Percentiles rank a stretch among this genome's conserved stretches.
Evolutionary conservation across 192 early-diverging fungal genomes (phyloP).

Genomic region (Kickxella alabastrina): DNA sequence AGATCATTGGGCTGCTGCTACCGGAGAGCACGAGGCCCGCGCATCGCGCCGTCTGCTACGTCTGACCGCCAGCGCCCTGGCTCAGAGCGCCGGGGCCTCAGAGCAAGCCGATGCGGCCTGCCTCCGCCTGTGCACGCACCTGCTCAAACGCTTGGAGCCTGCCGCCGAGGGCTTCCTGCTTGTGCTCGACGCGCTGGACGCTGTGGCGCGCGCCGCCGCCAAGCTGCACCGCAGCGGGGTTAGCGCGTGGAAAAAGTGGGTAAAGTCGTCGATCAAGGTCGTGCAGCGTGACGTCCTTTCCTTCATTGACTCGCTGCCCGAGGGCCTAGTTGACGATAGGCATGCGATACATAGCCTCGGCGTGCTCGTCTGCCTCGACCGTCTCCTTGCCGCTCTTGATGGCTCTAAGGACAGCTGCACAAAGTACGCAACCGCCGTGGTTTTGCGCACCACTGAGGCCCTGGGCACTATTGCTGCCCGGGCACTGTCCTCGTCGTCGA

Average conservation of each 20-base stretch:
- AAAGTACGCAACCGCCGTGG: background rate
- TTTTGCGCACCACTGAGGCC: background rate
- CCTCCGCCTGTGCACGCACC: conserved; percentile 14
- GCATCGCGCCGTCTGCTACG: conserved; percentile 13
- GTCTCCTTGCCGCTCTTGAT: too few species aligned
- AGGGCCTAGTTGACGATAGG: background rate
- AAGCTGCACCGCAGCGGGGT: conserved; percentile 1
- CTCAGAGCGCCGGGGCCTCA: conserved; percentile 10
- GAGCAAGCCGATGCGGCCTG: conserved; percentile 14
- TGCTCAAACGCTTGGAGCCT: conserved; percentile 11
- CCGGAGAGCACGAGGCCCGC: conserved; percentile 3
- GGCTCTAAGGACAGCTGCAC: too few species aligned
- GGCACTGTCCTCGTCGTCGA: background rate
- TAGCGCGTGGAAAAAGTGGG: conserved; percentile 13
- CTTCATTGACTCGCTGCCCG: background rate
- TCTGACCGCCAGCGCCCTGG: conserved; percentile 6
- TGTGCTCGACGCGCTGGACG: conserved; percentile 14
- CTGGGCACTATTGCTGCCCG: background rate
- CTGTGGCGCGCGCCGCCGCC: conserved; percentile 10
- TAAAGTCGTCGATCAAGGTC: conserved; percentile 11
- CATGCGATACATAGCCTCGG: background rate
- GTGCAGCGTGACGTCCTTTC: background rate
- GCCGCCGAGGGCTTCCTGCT: background rate
- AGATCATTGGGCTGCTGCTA: conserved; percentile 12
- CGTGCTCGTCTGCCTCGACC: background rate